Evolutionary conservation across 2,329 filamentous ascomycete species (phyloP).

Genomic region (Cordyceps fumosorosea): DNA sequence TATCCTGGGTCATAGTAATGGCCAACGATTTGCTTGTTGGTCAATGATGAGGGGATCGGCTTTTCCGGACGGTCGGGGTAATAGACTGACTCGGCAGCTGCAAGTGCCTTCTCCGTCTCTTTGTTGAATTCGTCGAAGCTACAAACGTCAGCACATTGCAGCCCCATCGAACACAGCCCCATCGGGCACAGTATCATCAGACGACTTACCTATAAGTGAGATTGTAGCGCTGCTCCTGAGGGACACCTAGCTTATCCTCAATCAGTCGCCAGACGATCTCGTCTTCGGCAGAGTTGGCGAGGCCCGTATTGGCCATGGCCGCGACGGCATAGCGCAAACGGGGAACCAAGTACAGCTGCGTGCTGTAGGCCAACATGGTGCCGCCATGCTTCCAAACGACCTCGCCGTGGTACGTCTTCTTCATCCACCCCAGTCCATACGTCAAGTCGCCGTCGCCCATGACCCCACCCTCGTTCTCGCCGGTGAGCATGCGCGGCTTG

Average conservation of each 20-base stretch:
- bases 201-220: slow-evolving; percentile 1
- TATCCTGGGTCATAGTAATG: slow-evolving; percentile 11
- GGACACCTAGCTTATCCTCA: slow-evolving; percentile 6
- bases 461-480: not conserved
- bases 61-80: slow-evolving; percentile 9
- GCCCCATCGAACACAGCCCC: not conserved
- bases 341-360: not conserved
- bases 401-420: slow-evolving; percentile 9
- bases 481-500: slow-evolving; percentile 4
- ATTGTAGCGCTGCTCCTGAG: not conserved
- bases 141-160: not conserved
- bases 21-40: slow-evolving; percentile 2
- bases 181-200: too few relatives aligned
- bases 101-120: not conserved
- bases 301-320: slow-evolving; percentile 5
- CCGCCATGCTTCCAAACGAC: slow-evolving; percentile 4
- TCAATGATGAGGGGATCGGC: not conserved
- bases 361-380: not conserved
- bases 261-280: slow-evolving; percentile 6
- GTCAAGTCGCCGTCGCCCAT: slow-evolving; percentile 4
- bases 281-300: slow-evolving; percentile 2
- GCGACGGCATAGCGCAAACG: not conserved
- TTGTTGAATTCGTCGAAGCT: not conserved
- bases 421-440: slow-evolving; percentile 7
- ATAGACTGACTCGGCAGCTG: not conserved